Evolutionary conservation across 176 grass and related monocot genomes (phyloP).

Genomic region (Carex parvula): DNA sequence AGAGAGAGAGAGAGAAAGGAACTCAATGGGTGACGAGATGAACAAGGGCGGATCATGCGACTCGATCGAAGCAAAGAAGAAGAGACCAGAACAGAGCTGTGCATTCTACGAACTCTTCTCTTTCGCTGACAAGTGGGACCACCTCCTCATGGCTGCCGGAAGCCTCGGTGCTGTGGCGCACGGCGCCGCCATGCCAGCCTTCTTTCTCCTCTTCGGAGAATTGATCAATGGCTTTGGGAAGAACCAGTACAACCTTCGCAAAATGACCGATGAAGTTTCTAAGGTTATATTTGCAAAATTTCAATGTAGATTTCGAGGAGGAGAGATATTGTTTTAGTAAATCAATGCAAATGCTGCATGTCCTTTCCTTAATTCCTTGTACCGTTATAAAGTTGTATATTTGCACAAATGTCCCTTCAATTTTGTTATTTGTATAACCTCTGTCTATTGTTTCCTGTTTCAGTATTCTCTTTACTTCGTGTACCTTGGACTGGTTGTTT

Average conservation of each 20-base stretch:
- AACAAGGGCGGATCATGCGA: conserved; percentile 34
- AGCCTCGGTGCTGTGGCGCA: conserved; percentile 70
- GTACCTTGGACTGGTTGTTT: conserved; percentile 83
- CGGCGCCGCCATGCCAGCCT: conserved; percentile 80
- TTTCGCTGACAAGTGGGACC: conserved; percentile 76
- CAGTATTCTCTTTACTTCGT: conserved; percentile 96
- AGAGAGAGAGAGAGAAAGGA: background rate
- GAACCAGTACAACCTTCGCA: conserved; percentile 65
- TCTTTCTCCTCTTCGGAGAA: conserved; percentile 90
- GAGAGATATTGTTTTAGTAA: too few relatives aligned
- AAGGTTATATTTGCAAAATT: conserved; percentile 27
- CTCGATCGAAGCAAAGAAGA: conserved; percentile 42
- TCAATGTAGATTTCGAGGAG: background rate
- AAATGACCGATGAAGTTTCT: conserved; percentile 83
- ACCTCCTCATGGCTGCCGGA: conserved; percentile 67
- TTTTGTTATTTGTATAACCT: background rate
- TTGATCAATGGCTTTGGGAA: conserved; percentile 95
- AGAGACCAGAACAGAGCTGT: conserved; percentile 51
- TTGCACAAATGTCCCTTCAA: background rate
- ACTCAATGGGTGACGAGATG: conserved; percentile 42
- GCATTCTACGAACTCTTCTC: conserved; percentile 74
- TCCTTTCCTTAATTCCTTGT: background rate
- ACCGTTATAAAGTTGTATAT: background rate
- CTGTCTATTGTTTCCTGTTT: background rate
- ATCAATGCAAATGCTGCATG: background rate